Evolutionary conservation across 1,284 basidiomycete genomes (phyloP), one percentile per base, ranked within the genome.

Genomic region (Tranzscheliella williamsii): DNA sequence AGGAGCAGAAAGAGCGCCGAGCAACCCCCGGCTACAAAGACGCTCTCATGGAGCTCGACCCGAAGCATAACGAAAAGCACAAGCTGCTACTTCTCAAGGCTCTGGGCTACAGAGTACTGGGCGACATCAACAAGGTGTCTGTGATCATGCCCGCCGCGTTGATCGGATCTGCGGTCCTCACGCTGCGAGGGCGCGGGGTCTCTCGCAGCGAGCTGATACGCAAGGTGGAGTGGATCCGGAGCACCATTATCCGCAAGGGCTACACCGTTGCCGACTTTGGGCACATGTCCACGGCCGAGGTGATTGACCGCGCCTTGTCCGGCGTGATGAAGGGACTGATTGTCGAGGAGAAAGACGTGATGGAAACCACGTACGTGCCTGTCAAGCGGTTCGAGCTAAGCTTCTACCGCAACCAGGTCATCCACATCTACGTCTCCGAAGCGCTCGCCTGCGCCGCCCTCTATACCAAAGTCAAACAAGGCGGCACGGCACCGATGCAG

Each of bases 141-240:
- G 74, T 79, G 18, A 69, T 79, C 42, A 79, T 79, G 78, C 78
- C 78, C 11, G 73, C 78, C 0, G 77, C 75, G 2, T 62, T 79
- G 7, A 72, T 79, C 26, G 78, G 78, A 2, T 71, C 78, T 4
- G 71, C 78, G 11, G 61, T 79, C 42, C 53, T 79, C 8, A 79
- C 75, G 4, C 63, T 78, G 36, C 76, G 78, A 31, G 78, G 78
- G 4, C 53, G 73, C 36, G 78, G 78, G 8, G 69, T 79, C n/a
- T 76, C 78, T 4, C 56, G 74, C n/a, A 53, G 48, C 9, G 76
- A 78, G 38, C 67, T 79, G 40, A 70, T 79, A 30, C 36, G 66
- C 8, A 63, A 76, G 8, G 78, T 79, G 15, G 57, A 70, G 1
- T 75, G 73, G 72, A 53, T 79, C 12, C 62, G 71, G 8, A 24